Evolutionary conservation across 2,329 filamentous ascomycete species (phyloP), one percentile per base, ranked within the genome.

Genomic region (Penicillium sp.): DNA sequence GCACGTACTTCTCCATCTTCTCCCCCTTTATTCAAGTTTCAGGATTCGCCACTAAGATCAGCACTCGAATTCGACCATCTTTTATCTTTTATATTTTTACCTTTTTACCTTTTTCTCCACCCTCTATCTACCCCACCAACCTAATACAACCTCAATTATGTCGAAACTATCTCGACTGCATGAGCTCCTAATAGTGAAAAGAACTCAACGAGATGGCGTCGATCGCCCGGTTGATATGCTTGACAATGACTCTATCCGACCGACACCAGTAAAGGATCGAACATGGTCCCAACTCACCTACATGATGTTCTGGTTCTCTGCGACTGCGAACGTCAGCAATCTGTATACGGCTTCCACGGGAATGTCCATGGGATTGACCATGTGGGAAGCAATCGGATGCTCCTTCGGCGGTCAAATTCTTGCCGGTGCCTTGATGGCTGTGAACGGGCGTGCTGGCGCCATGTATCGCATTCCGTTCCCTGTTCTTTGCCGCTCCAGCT

Each of bases 321-420:
- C 64, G 9, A 63, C 69, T 8, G 73, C 73, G 31, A 75, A 75
- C 23, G 74, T 77, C 6, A 72, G 72, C 25, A 74, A 73, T 56
- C 71, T 75, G 67, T 76, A 80, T 65, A 69, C 73, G 15, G 72
- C 72, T 2, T 73, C 73, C 6, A 72, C 77, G 5, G 76, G 72
- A 2, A 73, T 77, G 62, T 69, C 77, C 2, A 60, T 77, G 9
- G 80, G 80, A 10, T 67, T 83, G 23, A 77, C 73, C 41, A 80
- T 81, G 74, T 83, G 80, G 80, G 80, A 82, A 62, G 74, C 75
- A 15, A 58, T 82, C 29, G 77, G 65, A 47, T 73, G 77, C 66
- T 65, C 73, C 43, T 66, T 76, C 31, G 76, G 71, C 5, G 81
- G 80, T 42, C 73, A 79, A 37, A 67, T 73, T 25, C 66, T 81